Evolutionary conservation across 805 yeast genomes (phyloP), one percentile per base, ranked within the genome.

Genomic region (Metschnikowia arizonensis): DNA sequence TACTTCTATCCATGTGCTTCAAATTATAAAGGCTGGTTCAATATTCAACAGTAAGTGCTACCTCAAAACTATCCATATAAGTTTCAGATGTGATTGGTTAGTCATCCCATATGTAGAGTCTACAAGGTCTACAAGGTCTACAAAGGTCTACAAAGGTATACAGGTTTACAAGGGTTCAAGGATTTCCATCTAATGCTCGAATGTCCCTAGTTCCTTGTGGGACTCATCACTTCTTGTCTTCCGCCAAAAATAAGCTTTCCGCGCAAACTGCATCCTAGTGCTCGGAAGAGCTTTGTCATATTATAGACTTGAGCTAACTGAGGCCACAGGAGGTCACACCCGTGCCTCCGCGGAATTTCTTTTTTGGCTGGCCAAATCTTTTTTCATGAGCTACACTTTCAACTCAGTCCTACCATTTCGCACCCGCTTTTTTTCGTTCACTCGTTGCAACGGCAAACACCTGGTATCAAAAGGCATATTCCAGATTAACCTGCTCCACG

Each of bases 361-460:
- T 37, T 37, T 37, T 37, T 12, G n/a, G 15, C 34, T 12, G 29
- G 32, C 21, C 28, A 33, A 25, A 19, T 26, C 33, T 37, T 28
- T 19, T 34, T 33, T 21, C 37, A 19, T n/a, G 15, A 14, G 38
- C 29, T 26, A n/a, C 40, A 28, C 25, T 29, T 14, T 18, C 18
- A 26, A 37, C 25, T 28, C 40, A 18, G 12, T 24, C 24, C 18
- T 21, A 37, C 25, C 33, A 17, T 36, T 36, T 37, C 40, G 40
- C 40, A 37, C 33, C 40, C 40, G 40, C 40, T 28, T 37, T 28
- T 34, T 37, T 37, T 37, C 12, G 33, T 37, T 17, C 17, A n/a
- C n/a, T n/a, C n/a, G n/a, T n/a, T 9, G 14, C 40, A 14, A 17
- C 40, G 15, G 32, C 24, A 17, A 8, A 17, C 25, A 7, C 15